phyloP scores from a whole-genome alignment of 371 early-diverging fungal genomes.

The Mortierella sp. region DNA sequence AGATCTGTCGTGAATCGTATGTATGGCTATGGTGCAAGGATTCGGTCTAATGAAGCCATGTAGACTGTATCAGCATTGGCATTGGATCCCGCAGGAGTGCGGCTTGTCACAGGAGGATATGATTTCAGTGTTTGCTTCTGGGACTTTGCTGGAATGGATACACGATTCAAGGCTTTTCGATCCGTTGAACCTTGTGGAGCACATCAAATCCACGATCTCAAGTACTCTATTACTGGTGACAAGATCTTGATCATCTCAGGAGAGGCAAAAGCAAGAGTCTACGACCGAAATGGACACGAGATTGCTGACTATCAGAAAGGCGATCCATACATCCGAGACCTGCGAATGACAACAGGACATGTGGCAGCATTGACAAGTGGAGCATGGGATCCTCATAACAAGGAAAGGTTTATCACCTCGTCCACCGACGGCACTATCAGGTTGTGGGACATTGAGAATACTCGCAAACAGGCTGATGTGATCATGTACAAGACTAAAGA shows the following conservation, averaged over 20 bases:
- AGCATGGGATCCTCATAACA: constrained; percentile 85
- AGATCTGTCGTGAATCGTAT: not conserved
- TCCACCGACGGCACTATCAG: constrained; percentile 88
- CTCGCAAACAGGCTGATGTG: constrained; percentile 78
- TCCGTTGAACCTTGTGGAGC: constrained; percentile 85
- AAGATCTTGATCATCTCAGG: constrained; percentile 84
- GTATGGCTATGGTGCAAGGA: not conserved
- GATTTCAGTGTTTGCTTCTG: constrained; percentile 88
- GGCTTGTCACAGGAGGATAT: constrained; percentile 85
- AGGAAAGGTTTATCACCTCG: constrained; percentile 78
- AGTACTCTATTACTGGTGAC: constrained; percentile 83
- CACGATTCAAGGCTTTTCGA: constrained; percentile 78
- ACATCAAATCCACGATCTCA: constrained; percentile 87
- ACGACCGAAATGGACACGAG: constrained; percentile 81
- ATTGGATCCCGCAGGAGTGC: constrained; percentile 85
- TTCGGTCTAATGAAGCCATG: not conserved
- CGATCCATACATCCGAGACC: constrained; percentile 93
- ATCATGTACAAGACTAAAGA: constrained; percentile 81
- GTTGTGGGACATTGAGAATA: constrained; percentile 88
- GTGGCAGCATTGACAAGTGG: constrained; percentile 82
- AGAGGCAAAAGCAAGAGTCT: constrained; percentile 78
- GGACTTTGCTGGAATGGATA: constrained; percentile 94
- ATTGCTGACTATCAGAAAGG: constrained; percentile 85
- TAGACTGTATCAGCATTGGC: constrained; percentile 83
- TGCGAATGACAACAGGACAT: constrained; percentile 90